Evolutionary conservation across 805 yeast species (phyloP), one percentile per base, ranked within the genome.

Genomic region (Saturnispora serradocipensis): DNA sequence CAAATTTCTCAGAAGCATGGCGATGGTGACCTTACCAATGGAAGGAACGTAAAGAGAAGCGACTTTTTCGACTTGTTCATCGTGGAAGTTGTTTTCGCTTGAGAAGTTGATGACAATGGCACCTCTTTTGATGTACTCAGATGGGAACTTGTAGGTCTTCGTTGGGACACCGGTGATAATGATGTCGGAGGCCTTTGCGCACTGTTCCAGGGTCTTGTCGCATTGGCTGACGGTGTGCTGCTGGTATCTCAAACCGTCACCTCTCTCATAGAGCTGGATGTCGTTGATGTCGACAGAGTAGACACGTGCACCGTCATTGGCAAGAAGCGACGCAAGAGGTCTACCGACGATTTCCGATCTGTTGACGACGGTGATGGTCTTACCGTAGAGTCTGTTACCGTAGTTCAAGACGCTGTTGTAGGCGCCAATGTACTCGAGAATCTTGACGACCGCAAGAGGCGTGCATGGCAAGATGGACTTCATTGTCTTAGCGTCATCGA

Each of bases 321-420:
- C 98, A 56, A 93, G 72, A 36, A 93, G 69, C 0, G 99, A 98
- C 34, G 98, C 98, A 54, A 93, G 72, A 1, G 99, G 99, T 59
- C 99, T 80, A 11, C 99, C 99, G 22, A 93, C 99, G 62, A 93
- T 91, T 69, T 93, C 99, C 11, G 96, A 86, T 62, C 99, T 76
- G 70, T 93, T 93, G 49, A 93, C 90, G 44, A 93, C 82, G 46
- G 95, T 82, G 51, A 91, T 76, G 48, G 93, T 91, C 69, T 89
- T 90, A 44, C 99, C 99, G 61, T 88, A 93, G 22, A 93, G 74
- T 56, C 97, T 76, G 72, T 93, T 89, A 5, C 99, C 99, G 62
- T 89, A 86, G 27, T 86, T 85, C 53, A 93, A 68, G 22, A 90
- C 69, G 44, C 77, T 69, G 70, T 91, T 93, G 74, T 93, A 93